Percentiles rank a stretch among this genome's conserved stretches.
phyloP scores from a whole-genome alignment of 768 basidiomycete species.

The Leccinellum luteum region DNA sequence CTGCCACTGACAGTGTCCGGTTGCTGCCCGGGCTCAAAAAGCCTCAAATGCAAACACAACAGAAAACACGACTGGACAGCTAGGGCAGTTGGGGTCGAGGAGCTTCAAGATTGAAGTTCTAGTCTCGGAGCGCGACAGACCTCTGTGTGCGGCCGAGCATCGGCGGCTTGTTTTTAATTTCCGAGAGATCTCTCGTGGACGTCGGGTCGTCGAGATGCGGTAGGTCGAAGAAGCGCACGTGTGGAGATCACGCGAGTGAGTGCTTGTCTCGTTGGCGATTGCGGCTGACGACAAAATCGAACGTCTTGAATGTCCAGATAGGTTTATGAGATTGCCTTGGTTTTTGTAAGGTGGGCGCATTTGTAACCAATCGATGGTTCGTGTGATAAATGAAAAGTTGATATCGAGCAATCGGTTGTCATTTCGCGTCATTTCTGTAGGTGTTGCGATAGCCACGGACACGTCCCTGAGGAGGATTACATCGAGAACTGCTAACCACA shows the following conservation, averaged over 20 bases:
- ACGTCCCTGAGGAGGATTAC: slow-evolving; percentile 26
- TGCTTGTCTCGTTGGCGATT: background rate
- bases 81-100: background rate
- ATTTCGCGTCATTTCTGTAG: too few species aligned
- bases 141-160: background rate
- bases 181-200: slow-evolving; percentile 13
- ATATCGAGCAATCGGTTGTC: slow-evolving; percentile 15
- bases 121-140: background rate
- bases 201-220: slow-evolving; percentile 1
- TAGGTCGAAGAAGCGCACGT: slow-evolving; percentile 10
- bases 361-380: slow-evolving; percentile 19
- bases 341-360: slow-evolving; percentile 23
- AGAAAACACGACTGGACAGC: background rate
- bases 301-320: background rate
- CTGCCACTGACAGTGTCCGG: too few species aligned
- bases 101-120: background rate
- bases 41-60: background rate
- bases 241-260: background rate
- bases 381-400: slow-evolving; percentile 26
- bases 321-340: background rate
- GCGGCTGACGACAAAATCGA: background rate
- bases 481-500: slow-evolving; percentile 17
- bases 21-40: background rate
- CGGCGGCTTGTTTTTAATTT: slow-evolving; percentile 26
- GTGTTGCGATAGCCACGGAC: slow-evolving; percentile 20